Conservation (phyloP, 116 monocot species). For the Thalassia testudinum region DNA sequence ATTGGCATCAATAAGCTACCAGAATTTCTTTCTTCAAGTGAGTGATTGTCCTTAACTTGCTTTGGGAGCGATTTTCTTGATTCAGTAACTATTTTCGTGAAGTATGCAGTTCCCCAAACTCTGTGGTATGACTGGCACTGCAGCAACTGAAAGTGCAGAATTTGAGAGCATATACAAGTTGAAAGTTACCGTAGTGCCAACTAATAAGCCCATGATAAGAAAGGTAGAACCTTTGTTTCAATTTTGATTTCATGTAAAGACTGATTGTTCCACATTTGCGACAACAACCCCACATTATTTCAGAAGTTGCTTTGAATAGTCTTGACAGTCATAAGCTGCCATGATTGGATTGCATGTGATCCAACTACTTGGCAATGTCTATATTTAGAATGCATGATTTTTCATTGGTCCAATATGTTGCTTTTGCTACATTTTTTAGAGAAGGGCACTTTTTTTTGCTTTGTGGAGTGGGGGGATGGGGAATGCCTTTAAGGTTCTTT, state of each 20-base stretch:
- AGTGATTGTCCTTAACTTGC: not conserved
- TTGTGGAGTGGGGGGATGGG: too few species aligned
- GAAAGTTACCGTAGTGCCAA: slow-evolving; percentile 93
- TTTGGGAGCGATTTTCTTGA: not conserved
- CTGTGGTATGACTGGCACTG: slow-evolving; percentile 99
- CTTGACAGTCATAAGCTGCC: too few species aligned
- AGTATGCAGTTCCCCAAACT: slow-evolving; percentile 83
- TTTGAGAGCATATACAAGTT: slow-evolving; percentile 99
- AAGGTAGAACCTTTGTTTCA: slow-evolving; percentile 32
- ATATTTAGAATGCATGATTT: too few species aligned
- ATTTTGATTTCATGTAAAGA: not conserved
- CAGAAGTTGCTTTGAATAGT: too few species aligned
- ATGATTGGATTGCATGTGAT: too few species aligned
- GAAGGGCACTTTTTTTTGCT: too few species aligned
- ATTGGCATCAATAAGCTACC: slow-evolving; percentile 96
- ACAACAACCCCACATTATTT: too few species aligned
- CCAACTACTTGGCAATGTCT: too few species aligned
- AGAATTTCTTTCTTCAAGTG: slow-evolving; percentile 98
- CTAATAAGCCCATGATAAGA: slow-evolving; percentile 99
- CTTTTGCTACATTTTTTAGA: too few species aligned
- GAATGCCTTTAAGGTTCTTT: too few species aligned
- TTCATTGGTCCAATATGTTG: too few species aligned
- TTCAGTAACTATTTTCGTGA: not conserved
- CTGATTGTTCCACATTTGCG: too few species aligned
- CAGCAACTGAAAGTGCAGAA: slow-evolving; percentile 87